Conservation (phyloP, 192 early-diverging fungal genomes). For the Ambispora gerdemannii region DNA sequence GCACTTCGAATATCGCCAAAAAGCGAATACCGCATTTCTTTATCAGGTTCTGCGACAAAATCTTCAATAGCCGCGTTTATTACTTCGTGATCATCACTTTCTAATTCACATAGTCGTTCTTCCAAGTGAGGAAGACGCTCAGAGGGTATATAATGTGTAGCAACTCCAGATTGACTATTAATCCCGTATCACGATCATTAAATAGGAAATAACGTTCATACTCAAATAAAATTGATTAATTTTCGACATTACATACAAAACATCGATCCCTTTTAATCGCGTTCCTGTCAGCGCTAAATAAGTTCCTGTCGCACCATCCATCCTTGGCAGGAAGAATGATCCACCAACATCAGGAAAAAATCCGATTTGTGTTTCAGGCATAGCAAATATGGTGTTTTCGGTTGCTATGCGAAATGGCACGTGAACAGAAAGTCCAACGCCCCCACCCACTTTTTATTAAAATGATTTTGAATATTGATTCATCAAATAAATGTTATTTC, state of each 20-base stretch:
- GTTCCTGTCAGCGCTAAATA: slow-evolving; percentile 89
- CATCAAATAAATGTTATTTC: no score
- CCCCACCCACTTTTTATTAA: slow-evolving; percentile 98
- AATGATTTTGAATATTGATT: no score
- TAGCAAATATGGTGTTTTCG: slow-evolving; percentile 92
- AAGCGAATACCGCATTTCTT: slow-evolving; percentile 41
- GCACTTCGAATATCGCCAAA: slow-evolving; percentile 49
- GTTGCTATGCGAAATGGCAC: slow-evolving; percentile 95
- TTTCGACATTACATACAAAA: slow-evolving; percentile 59
- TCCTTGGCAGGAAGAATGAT: slow-evolving; percentile 87
- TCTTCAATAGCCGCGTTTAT: slow-evolving; percentile 90
- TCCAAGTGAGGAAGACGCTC: slow-evolving; percentile 76
- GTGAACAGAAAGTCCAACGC: slow-evolving; percentile 93
- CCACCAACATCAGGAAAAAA: slow-evolving; percentile 97
- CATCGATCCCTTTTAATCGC: slow-evolving; percentile 75
- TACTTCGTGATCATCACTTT: slow-evolving; percentile 68
- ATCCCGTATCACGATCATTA: neutral
- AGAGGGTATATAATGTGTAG: slow-evolving; percentile 93
- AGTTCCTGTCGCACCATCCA: slow-evolving; percentile 92
- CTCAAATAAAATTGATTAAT: slow-evolving; percentile 16
- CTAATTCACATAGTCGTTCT: slow-evolving; percentile 76
- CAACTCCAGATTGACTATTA: slow-evolving; percentile 80
- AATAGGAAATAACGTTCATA: neutral
- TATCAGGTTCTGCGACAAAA: slow-evolving; percentile 67
- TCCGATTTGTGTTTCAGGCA: slow-evolving; percentile 97